phyloP scores from a whole-genome alignment of 2,329 filamentous ascomycete genomes.

The Microdochium paspali region DNA sequence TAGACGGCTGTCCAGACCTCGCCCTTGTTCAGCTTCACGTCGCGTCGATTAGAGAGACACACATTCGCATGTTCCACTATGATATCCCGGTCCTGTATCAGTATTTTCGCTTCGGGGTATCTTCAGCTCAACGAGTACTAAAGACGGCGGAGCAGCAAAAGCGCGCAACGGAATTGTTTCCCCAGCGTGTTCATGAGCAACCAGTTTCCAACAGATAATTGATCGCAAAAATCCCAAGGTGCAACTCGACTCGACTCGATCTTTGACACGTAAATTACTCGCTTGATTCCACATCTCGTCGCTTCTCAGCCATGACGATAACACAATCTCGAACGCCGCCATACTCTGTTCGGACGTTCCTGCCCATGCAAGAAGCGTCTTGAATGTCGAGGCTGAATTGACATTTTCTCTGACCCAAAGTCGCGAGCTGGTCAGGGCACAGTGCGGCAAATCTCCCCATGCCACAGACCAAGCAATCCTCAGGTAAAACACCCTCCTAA shows the following conservation, averaged over 20 bases:
- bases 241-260: slow-evolving; percentile 24
- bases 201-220: slow-evolving; percentile 23
- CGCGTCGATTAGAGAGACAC: slow-evolving; percentile 1
- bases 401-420: no score
- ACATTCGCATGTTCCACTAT: background rate
- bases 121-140: background rate
- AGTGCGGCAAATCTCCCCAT: no score
- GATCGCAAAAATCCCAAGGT: slow-evolving; percentile 27
- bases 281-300: background rate
- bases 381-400: no score
- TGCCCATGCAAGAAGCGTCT: background rate
- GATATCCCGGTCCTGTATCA: slow-evolving; percentile 1
- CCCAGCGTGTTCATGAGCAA: slow-evolving; percentile 4
- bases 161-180: slow-evolving; percentile 16
- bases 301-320: no score
- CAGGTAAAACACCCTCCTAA: no score
- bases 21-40: background rate
- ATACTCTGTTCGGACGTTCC: background rate
- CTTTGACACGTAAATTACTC: slow-evolving; percentile 20
- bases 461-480: no score
- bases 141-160: slow-evolving; percentile 4
- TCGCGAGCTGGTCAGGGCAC: no score
- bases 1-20: background rate
- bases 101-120: background rate
- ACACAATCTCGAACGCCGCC: background rate